Base-by-base conservation (phyloP, 768 basidiomycete species). In the Xerocomellus amylosporus region DNA sequence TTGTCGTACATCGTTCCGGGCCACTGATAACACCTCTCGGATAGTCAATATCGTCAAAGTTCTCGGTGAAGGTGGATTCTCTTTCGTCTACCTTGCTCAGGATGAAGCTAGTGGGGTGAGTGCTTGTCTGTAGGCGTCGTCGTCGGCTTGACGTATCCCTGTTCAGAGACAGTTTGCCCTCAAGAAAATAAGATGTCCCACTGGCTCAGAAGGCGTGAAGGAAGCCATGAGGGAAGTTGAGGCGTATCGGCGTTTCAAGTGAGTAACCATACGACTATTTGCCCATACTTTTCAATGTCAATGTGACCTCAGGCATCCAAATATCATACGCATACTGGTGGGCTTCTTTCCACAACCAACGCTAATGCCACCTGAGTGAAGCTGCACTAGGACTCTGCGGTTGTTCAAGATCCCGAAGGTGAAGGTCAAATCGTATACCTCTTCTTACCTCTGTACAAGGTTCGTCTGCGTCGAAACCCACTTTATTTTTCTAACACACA, bases 381-480 rank as follows among this genome's bases (percentile, higher is more conserved):
- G 61, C 41, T 44, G 36, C 33, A 26, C 26, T 44, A 92, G 90
- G 94, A 98, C 66, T 95, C 94, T 14, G 92, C 94, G 2, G 92
- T 96, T 5, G 87, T 95, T 1, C 93, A 97, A 71, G 94, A 98
- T 64, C 87, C 90, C 33, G 87, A 89, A 55, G 94, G 92, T 14
- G 93, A 94, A 45, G 93, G 93, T 12, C 89, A 96, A 71, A 89
- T 98, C 53, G 93, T 97, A 30, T 98, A 97, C 70, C 85, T 98
- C 50, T 98, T 99, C 78, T 77, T 98, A 6, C 97, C 97, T 0
- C 77, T 93, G 33, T 98, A 94, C 76, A 88, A 91, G 78, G 91
- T 88, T 42, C 36, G 74, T 64, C n/a, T 41, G 22, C 45, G 30
- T 38, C 26, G 28, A 13, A 33, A 19, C 6, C 15, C 22, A 8